Conservation (phyloP, 2,329 filamentous ascomycete genomes). For the Aspergillus felis region DNA sequence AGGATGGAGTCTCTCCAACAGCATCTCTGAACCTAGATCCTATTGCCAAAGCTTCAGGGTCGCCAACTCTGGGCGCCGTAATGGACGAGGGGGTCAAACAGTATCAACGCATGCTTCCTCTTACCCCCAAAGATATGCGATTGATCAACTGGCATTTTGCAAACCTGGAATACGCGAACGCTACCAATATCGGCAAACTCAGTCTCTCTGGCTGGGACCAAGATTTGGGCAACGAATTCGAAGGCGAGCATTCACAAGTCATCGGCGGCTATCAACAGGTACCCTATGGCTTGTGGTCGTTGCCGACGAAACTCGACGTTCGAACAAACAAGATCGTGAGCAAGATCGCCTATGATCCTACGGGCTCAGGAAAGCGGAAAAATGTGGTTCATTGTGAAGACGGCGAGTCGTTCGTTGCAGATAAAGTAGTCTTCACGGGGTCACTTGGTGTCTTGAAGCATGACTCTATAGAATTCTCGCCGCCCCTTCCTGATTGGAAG, state of each 20-base stretch:
- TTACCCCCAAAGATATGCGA: constrained; percentile 81
- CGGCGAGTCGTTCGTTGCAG: constrained; percentile 73
- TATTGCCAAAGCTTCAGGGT: constrained; percentile 56
- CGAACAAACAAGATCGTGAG: constrained; percentile 69
- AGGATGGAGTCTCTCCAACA: constrained; percentile 57
- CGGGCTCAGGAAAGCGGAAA: constrained; percentile 40
- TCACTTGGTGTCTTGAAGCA: constrained; percentile 89
- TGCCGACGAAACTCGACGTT: constrained; percentile 73
- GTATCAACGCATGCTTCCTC: constrained; percentile 75
- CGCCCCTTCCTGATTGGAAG: constrained; percentile 85
- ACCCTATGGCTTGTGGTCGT: constrained; percentile 76
- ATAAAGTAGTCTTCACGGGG: constrained; percentile 84
- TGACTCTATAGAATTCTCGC: constrained; percentile 75
- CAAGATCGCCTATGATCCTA: constrained; percentile 62
- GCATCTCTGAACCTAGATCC: constrained; percentile 68
- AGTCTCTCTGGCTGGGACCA: constrained; percentile 94
- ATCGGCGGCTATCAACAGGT: constrained; percentile 92
- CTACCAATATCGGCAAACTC: constrained; percentile 77
- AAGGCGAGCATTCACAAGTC: constrained; percentile 89
- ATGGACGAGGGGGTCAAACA: constrained; percentile 89
- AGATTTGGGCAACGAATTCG: constrained; percentile 95
- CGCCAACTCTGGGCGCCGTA: constrained; percentile 80
- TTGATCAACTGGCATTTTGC: constrained; percentile 98
- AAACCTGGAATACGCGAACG: constrained; percentile 96
- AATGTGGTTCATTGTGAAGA: constrained; percentile 71